Percentiles rank a stretch among this genome's conserved stretches.
Conservation (phyloP, 139 green algal species). For the Astrephomene gubernaculifera region DNA sequence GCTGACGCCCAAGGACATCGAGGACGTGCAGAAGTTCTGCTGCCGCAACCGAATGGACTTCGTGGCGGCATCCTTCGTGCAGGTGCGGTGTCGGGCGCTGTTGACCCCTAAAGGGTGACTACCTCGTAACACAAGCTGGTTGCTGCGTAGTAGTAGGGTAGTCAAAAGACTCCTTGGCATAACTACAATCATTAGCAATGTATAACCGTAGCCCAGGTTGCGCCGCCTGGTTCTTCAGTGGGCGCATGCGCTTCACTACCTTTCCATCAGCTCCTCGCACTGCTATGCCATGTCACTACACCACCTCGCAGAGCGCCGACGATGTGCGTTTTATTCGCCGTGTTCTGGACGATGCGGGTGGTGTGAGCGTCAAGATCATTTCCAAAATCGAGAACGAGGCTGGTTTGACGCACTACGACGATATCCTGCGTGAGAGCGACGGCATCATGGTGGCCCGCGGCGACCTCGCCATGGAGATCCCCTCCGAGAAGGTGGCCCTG, state of each 20-base stretch:
- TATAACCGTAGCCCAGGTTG: too few relatives aligned
- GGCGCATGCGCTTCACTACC: too few relatives aligned
- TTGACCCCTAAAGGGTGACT: neutral
- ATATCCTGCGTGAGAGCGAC: slow-evolving; percentile 71
- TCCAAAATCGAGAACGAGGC: slow-evolving; percentile 85
- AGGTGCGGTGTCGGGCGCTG: slow-evolving; percentile 27
- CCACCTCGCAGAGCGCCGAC: slow-evolving; percentile 45
- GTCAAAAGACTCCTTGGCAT: too few relatives aligned
- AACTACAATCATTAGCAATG: too few relatives aligned
- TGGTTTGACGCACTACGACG: slow-evolving; percentile 68
- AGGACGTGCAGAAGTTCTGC: slow-evolving; percentile 73
- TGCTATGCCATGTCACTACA: too few relatives aligned
- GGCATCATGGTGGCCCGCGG: slow-evolving; percentile 81
- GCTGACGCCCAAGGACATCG: slow-evolving; percentile 68
- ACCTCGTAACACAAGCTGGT: neutral
- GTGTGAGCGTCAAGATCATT: slow-evolving; percentile 79
- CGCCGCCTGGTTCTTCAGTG: too few relatives aligned
- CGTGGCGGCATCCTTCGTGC: slow-evolving; percentile 72
- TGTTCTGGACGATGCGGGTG: slow-evolving; percentile 67
- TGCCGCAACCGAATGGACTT: slow-evolving; percentile 70
- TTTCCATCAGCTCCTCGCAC: too few relatives aligned
- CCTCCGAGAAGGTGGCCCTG: slow-evolving; percentile 62
- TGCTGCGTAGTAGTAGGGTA: too few relatives aligned
- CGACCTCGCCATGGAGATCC: slow-evolving; percentile 74
- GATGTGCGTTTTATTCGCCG: slow-evolving; percentile 68